Evolutionary conservation across 2,329 filamentous ascomycete genomes (phyloP), one percentile per base, ranked within the genome.

Genomic region (Ophiostoma perfectum): DNA sequence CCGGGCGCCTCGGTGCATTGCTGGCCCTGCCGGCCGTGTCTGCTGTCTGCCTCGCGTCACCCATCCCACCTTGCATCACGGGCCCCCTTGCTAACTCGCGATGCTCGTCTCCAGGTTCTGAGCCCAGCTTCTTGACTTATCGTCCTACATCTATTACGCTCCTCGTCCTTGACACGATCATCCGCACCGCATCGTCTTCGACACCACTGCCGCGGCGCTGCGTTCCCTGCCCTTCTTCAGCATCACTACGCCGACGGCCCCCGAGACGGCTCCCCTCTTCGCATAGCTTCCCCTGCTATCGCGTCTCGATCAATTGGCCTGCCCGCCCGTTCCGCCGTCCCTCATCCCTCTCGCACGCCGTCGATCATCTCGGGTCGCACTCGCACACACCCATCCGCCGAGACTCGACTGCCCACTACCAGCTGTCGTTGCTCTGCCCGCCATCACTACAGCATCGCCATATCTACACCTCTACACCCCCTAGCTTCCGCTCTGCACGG

Each of bases 171-270:
- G 14, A 42, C 38, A 27, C 27, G 27, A 27, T 27, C 27, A 41
- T n/a, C 38, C 14, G 11, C 27, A 42, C 12, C 3, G 9, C 38
- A 14, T 11, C 60, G 38, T 42, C 38, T 2, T 18, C 55, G 55
- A 60, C 27, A 2, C 27, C 38, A 6, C 55, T 12, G 55, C 27
- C 38, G 27, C 38, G 11, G 16, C 27, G 38, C 9, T 11, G 55
- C 55, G 27, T 60, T 60, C 38, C 55, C 49, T 9, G 49, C 11
- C 49, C 8, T 27, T 18, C 58, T 5, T 62, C 27, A 18, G 60
- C 60, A 63, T 63, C 60, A 63, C 60, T 38, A 63, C 58, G 39
- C 11, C 60, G 16, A 41, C 55, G 27, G 55, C 11, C 27, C 55
- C 38, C 55, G 55, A 60, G 49, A 60, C 55, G 27, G 27, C 55